Percentiles rank a stretch among this genome's conserved stretches.
These are phyloP conservation scores for Speleostelium caveatum DNA, from an alignment of 78 protist genomes.

Conservation along the genomic window DNA sequence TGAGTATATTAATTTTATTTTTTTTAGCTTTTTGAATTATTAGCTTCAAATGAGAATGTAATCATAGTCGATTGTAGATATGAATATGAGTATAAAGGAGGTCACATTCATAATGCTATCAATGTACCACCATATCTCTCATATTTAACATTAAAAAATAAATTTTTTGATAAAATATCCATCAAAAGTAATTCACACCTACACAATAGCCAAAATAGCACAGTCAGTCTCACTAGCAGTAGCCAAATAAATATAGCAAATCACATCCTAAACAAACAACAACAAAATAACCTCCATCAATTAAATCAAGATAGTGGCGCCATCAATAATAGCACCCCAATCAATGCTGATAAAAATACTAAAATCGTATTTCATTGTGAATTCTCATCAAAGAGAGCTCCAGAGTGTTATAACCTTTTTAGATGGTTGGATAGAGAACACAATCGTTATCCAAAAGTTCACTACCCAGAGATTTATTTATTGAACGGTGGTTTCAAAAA, in stretches of 20 bases:
- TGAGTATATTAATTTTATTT: not conserved
- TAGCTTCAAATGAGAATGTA: conserved; percentile 33
- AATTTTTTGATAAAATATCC: conserved; percentile 6
- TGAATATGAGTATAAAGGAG: conserved; percentile 88
- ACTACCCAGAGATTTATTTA: conserved; percentile 82
- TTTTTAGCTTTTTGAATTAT: not conserved
- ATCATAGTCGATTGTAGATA: conserved; percentile 84
- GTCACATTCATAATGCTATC: conserved; percentile 85
- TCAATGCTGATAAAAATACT: conserved; percentile 31
- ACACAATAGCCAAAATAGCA: too few relatives aligned
- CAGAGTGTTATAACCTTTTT: conserved; percentile 68
- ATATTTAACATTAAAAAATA: not conserved
- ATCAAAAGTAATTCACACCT: too few relatives aligned
- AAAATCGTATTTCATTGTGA: conserved; percentile 89
- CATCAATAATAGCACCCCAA: not conserved
- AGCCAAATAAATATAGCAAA: too few relatives aligned
- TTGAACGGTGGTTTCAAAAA: conserved; percentile 84
- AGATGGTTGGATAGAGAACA: conserved; percentile 78
- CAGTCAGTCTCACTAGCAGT: not conserved
- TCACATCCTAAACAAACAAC: too few relatives aligned
- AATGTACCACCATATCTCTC: conserved; percentile 67
- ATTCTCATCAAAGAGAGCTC: conserved; percentile 88
- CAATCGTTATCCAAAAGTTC: conserved; percentile 75
- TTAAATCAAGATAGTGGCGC: not conserved
- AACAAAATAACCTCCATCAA: too few relatives aligned